Evolutionary conservation across 2,329 filamentous ascomycete species (phyloP).

Genomic region (Lachnellula hyalina): DNA sequence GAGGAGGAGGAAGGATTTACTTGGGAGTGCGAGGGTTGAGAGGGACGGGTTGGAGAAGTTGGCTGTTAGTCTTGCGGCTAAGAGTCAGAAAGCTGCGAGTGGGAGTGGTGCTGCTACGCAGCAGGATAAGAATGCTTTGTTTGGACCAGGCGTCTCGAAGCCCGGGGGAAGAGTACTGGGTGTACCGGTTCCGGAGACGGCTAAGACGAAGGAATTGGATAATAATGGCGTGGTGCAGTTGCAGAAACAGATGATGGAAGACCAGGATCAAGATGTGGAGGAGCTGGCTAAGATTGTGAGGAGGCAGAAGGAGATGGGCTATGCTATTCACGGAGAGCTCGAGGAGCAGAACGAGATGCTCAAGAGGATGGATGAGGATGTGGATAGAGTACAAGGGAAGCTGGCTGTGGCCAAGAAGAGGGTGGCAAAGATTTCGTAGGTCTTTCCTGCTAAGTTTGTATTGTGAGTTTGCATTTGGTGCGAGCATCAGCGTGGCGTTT

Average conservation of each 20-base stretch:
- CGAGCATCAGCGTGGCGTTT: conserved; percentile 13
- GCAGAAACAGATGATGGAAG: conserved; percentile 66
- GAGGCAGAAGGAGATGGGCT: conserved; percentile 71
- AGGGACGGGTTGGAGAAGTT: conserved; percentile 71
- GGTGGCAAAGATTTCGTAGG: conserved; percentile 52
- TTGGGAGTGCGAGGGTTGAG: conserved; percentile 66
- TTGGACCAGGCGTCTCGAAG: conserved; percentile 36
- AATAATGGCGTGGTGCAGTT: conserved; percentile 69
- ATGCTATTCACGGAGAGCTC: conserved; percentile 70
- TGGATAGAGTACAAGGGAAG: conserved; percentile 61
- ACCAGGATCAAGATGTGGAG: conserved; percentile 70
- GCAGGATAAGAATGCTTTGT: conserved; percentile 41
- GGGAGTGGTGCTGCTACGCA: conserved; percentile 27
- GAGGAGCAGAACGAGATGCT: conserved; percentile 67
- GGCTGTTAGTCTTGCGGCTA: conserved; percentile 53
- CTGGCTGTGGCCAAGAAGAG: conserved; percentile 69
- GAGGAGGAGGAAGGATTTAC: conserved; percentile 62
- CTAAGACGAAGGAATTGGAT: conserved; percentile 69
- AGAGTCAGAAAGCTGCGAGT: conserved; percentile 31
- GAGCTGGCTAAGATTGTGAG: conserved; percentile 63
- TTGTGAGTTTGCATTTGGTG: conserved; percentile 1
- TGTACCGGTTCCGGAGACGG: conserved; percentile 67
- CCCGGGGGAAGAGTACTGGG: conserved; percentile 63
- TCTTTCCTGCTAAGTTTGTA: neutral
- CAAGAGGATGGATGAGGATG: conserved; percentile 59